Conservation (phyloP, 805 yeast species). For the Saturnispora halmiae region DNA sequence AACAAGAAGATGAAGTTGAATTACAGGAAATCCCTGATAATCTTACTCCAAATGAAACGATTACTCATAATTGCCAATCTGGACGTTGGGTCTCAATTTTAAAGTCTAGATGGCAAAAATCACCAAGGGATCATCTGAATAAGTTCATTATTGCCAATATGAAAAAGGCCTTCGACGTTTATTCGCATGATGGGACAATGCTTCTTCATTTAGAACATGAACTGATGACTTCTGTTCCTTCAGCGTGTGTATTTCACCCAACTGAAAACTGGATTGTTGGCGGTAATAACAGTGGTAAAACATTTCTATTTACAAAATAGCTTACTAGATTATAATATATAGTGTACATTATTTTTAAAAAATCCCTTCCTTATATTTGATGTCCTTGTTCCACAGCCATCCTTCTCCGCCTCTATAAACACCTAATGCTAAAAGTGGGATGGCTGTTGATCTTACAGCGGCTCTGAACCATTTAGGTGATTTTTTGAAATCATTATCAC, state of each 20-base stretch:
- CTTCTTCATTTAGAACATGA: constrained; percentile 59
- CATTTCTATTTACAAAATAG: constrained; percentile 41
- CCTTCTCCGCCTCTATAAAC: constrained; percentile 57
- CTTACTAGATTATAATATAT: neutral
- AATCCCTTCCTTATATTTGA: constrained; percentile 19
- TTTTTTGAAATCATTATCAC: constrained; percentile 27
- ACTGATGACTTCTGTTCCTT: constrained; percentile 82
- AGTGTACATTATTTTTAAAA: no score
- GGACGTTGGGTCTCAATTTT: constrained; percentile 95
- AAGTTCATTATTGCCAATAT: constrained; percentile 90
- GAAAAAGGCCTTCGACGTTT: constrained; percentile 82
- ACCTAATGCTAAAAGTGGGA: constrained; percentile 47
- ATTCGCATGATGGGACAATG: constrained; percentile 65
- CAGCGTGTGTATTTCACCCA: constrained; percentile 78
- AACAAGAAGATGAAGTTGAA: constrained; percentile 14
- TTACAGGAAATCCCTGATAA: constrained; percentile 28
- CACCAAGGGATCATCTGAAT: constrained; percentile 61
- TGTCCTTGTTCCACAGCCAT: constrained; percentile 40
- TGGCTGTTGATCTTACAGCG: constrained; percentile 45
- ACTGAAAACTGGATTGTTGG: constrained; percentile 86
- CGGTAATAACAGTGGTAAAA: constrained; percentile 90
- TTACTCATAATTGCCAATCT: constrained; percentile 89
- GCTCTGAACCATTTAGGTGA: constrained; percentile 58
- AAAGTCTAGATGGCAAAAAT: constrained; percentile 77
- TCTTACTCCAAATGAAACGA: constrained; percentile 50